These are phyloP conservation scores for Helminthosporium solani DNA, from an alignment of 2,329 filamentous ascomycete genomes.

Conservation along the genomic window DNA sequence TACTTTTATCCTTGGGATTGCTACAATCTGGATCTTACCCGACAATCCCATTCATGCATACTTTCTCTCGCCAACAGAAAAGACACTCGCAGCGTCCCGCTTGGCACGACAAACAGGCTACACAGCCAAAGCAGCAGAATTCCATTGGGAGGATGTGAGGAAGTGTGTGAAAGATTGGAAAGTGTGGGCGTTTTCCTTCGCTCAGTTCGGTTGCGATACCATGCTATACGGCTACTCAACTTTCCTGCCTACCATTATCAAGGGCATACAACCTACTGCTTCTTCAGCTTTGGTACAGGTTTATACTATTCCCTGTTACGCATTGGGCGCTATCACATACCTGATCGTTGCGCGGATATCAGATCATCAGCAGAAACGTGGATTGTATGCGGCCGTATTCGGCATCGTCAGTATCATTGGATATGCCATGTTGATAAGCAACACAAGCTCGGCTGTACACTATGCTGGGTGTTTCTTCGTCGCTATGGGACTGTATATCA, in stretches of 20 bases:
- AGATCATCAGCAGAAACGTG: conserved; percentile 66
- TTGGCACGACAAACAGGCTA: conserved; percentile 53
- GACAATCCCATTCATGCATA: conserved; percentile 66
- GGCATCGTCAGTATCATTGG: conserved; percentile 65
- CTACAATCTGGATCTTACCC: conserved; percentile 61
- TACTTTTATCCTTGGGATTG: conserved; percentile 55
- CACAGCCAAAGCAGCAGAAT: conserved; percentile 52
- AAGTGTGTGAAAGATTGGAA: conserved; percentile 74
- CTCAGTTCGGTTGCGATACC: conserved; percentile 71
- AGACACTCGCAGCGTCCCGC: conserved; percentile 55
- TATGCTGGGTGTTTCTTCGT: conserved; percentile 79
- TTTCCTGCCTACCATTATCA: conserved; percentile 77
- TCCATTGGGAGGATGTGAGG: conserved; percentile 64
- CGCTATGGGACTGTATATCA: conserved; percentile 68
- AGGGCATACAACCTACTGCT: conserved; percentile 63
- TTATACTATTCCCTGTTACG: conserved; percentile 77
- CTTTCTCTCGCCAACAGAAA: conserved; percentile 62
- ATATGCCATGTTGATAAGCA: conserved; percentile 66
- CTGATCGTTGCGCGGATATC: conserved; percentile 66
- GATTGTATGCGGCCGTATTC: conserved; percentile 64
- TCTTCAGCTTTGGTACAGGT: conserved; percentile 67
- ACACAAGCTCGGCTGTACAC: conserved; percentile 61
- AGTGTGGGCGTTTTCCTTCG: conserved; percentile 68
- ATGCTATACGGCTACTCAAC: conserved; percentile 79
- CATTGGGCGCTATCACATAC: conserved; percentile 69